These are phyloP conservation scores for Amoebophrya sp. DNA, from an alignment of 169 alveolate genomes.

Conservation along the genomic window DNA sequence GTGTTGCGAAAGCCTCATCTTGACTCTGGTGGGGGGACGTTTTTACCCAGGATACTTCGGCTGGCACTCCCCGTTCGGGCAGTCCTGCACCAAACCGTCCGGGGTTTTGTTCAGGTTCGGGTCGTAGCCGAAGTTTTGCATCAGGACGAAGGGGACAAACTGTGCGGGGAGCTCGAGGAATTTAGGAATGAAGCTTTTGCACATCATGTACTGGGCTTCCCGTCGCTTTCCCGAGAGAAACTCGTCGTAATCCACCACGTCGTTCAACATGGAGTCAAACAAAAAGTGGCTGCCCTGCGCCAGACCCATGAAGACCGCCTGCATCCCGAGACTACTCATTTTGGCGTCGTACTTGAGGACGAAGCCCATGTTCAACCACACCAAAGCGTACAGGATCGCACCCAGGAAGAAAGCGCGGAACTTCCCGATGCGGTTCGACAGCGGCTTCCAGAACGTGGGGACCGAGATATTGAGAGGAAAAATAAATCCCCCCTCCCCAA, in stretches of 20 bases:
- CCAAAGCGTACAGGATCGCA: not conserved
- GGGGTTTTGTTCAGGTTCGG: not conserved
- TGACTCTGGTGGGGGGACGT: too few relatives aligned
- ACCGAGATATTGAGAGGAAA: too few relatives aligned
- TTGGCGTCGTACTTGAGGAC: not conserved
- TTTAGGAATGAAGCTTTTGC: not conserved
- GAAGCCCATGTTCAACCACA: not conserved
- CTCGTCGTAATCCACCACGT: not conserved
- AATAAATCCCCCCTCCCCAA: too few relatives aligned
- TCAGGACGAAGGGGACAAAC: not conserved
- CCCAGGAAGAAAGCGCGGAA: not conserved
- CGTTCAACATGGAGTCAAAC: not conserved
- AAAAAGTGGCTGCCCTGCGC: not conserved
- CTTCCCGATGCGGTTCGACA: not conserved
- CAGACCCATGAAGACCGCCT: not conserved
- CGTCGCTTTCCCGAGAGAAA: not conserved
- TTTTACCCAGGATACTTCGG: too few relatives aligned
- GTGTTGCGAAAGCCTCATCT: too few relatives aligned
- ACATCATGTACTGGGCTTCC: not conserved
- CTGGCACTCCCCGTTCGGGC: not conserved
- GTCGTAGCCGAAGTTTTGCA: not conserved
- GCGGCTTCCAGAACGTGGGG: too few relatives aligned
- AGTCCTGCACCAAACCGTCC: not conserved
- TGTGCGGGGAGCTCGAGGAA: not conserved
- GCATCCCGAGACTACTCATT: not conserved